Conservation (phyloP, 2,329 filamentous ascomycete genomes). For the Phoma sp. region DNA sequence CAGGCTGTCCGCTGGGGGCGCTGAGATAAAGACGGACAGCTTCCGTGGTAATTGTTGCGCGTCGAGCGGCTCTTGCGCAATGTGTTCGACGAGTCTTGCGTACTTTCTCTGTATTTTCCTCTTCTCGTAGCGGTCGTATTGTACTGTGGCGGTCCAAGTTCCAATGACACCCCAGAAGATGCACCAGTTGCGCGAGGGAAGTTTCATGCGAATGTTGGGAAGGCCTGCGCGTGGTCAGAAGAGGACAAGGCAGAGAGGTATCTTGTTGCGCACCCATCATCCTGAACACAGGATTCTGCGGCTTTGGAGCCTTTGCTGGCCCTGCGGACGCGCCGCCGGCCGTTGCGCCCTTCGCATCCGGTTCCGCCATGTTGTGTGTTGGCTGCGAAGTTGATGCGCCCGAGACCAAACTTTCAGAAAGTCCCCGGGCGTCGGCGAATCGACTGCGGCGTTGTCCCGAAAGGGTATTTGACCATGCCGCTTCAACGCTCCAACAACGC, state of each 20-base stretch:
- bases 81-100: slow-evolving; percentile 81
- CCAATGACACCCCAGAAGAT: slow-evolving; percentile 87
- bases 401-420: slow-evolving; percentile 30
- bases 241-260: slow-evolving; percentile 3
- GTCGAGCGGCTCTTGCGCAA: slow-evolving; percentile 77
- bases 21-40: slow-evolving; percentile 83
- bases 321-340: slow-evolving; percentile 29
- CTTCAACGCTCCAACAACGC: no score
- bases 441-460: slow-evolving; percentile 6
- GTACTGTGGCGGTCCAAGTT: slow-evolving; percentile 77
- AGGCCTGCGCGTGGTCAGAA: slow-evolving; percentile 63
- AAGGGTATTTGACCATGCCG: neutral
- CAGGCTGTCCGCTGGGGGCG: slow-evolving; percentile 85
- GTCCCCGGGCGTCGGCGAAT: slow-evolving; percentile 10
- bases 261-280: slow-evolving; percentile 45
- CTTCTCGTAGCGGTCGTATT: slow-evolving; percentile 94
- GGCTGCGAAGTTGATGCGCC: slow-evolving; percentile 18
- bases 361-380: slow-evolving; percentile 40
- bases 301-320: slow-evolving; percentile 36
- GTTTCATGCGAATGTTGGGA: slow-evolving; percentile 78
- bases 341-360: slow-evolving; percentile 36
- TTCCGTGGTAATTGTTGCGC: slow-evolving; percentile 78
- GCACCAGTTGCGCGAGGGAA: slow-evolving; percentile 96
- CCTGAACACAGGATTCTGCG: slow-evolving; percentile 47
- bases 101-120: slow-evolving; percentile 84